phyloP scores from a whole-genome alignment of 768 basidiomycete species.

The Austroboletus festivus region DNA sequence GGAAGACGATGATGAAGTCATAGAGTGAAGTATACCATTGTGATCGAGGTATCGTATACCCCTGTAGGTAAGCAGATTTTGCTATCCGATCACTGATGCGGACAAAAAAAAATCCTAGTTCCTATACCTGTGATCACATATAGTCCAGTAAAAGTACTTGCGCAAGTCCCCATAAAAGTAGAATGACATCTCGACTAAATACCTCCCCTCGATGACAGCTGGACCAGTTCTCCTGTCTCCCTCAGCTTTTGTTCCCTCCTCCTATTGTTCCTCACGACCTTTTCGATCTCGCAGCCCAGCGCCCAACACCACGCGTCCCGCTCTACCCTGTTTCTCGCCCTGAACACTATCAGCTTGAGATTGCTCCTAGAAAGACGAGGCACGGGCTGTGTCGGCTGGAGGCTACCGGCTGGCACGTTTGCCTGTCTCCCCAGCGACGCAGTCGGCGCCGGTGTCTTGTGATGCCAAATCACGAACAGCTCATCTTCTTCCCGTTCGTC shows the following conservation, averaged over 20 bases:
- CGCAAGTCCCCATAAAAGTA: not conserved
- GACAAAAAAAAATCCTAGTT: too few species aligned
- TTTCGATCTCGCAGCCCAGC: slow-evolving; percentile 86
- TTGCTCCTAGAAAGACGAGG: slow-evolving; percentile 53
- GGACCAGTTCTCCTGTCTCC: slow-evolving; percentile 57
- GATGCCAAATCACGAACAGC: slow-evolving; percentile 79
- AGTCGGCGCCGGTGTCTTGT: slow-evolving; percentile 31
- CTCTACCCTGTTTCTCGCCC: slow-evolving; percentile 80
- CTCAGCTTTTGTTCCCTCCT: slow-evolving; percentile 66
- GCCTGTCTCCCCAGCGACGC: not conserved
- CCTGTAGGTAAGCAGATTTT: slow-evolving; percentile 8
- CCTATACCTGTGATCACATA: too few species aligned
- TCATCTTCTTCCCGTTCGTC: slow-evolving; percentile 87
- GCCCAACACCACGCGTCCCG: slow-evolving; percentile 96
- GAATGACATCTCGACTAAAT: not conserved
- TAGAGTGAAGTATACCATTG: slow-evolving; percentile 39
- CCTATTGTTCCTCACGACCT: slow-evolving; percentile 56
- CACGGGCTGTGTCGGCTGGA: slow-evolving; percentile 26
- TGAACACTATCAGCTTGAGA: slow-evolving; percentile 61
- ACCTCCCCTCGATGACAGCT: slow-evolving; percentile 18
- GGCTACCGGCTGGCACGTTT: slow-evolving; percentile 20
- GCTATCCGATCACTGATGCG: not conserved
- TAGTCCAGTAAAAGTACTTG: too few species aligned
- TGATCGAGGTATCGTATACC: slow-evolving; percentile 3
- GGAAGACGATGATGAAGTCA: slow-evolving; percentile 48